Conservation (phyloP, 2,329 filamentous ascomycete species). For the Verruconis gallopava region DNA sequence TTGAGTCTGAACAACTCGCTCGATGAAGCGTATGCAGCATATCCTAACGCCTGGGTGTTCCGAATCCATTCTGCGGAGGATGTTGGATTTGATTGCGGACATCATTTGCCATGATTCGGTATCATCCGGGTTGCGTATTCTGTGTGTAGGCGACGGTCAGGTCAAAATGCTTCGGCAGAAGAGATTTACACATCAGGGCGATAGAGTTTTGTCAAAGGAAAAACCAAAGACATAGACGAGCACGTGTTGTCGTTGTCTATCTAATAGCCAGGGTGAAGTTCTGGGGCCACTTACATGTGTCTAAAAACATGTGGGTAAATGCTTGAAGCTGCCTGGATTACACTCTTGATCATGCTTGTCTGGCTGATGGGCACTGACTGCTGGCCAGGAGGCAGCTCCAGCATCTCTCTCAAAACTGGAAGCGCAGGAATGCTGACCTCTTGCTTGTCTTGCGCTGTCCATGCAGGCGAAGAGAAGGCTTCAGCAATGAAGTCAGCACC, state of each 20-base stretch:
- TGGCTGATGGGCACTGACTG: slow-evolving; percentile 45
- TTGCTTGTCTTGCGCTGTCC: slow-evolving; percentile 67
- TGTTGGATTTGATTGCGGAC: slow-evolving; percentile 11
- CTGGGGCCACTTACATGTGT: slow-evolving; percentile 65
- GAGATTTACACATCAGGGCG: too few relatives aligned
- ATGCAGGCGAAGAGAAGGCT: slow-evolving; percentile 83
- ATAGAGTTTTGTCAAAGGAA: too few relatives aligned
- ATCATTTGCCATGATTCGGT: slow-evolving; percentile 32
- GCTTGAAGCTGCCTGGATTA: slow-evolving; percentile 79
- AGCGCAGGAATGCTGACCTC: slow-evolving; percentile 64
- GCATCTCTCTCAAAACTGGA: slow-evolving; percentile 49
- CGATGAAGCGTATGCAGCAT: slow-evolving; percentile 95
- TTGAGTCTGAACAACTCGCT: slow-evolving; percentile 84
- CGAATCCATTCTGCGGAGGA: slow-evolving; percentile 69
- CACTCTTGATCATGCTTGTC: slow-evolving; percentile 65
- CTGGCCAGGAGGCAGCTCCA: slow-evolving; percentile 21
- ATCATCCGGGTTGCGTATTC: slow-evolving; percentile 55
- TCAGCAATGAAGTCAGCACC: slow-evolving; percentile 92
- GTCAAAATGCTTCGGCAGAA: too few relatives aligned
- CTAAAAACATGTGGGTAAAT: slow-evolving; percentile 85
- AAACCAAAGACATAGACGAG: too few relatives aligned
- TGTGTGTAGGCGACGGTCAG: slow-evolving; percentile 2
- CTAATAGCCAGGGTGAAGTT: slow-evolving; percentile 12
- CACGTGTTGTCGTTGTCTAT: slow-evolving; percentile 1
- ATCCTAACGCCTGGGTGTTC: slow-evolving; percentile 65